Percentiles rank a stretch among this genome's conserved stretches.
These are phyloP conservation scores for Paxillus rubicundulus DNA, from an alignment of 768 basidiomycete species.

Conservation along the genomic window DNA sequence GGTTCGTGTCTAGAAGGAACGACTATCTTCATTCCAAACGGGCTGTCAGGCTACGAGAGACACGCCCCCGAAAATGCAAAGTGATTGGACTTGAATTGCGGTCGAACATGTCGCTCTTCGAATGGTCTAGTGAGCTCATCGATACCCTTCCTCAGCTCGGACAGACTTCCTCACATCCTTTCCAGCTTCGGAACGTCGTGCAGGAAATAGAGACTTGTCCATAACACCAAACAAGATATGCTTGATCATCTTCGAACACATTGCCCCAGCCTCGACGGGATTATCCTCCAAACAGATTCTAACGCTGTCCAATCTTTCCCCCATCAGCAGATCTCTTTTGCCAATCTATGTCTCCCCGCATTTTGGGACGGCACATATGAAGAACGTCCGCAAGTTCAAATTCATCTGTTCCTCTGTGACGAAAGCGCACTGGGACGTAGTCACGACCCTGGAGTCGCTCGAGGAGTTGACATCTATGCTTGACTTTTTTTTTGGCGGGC, in stretches of 20 bases:
- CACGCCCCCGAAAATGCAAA: no score
- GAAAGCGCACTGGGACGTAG: slow-evolving; percentile 11
- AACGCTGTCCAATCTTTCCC: slow-evolving; percentile 30
- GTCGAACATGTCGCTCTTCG: slow-evolving; percentile 3
- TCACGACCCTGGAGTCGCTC: slow-evolving; percentile 13
- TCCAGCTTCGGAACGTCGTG: slow-evolving; percentile 28
- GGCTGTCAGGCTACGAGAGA: no score
- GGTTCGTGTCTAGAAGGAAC: no score
- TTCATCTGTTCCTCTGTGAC: slow-evolving; percentile 12
- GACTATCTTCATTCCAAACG: no score
- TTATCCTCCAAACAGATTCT: slow-evolving; percentile 9
- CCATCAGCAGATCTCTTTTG: slow-evolving; percentile 45
- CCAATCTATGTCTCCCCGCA: slow-evolving; percentile 36
- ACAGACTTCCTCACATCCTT: background rate
- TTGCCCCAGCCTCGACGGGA: slow-evolving; percentile 21
- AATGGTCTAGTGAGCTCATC: slow-evolving; percentile 5
- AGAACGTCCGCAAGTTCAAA: slow-evolving; percentile 10
- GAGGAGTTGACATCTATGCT: slow-evolving; percentile 10
- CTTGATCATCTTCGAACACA: slow-evolving; percentile 37
- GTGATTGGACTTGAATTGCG: no score
- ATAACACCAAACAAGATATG: slow-evolving; percentile 47
- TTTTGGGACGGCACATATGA: slow-evolving; percentile 34
- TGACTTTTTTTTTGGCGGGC: slow-evolving; percentile 1
- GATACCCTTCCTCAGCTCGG: background rate
- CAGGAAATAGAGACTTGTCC: slow-evolving; percentile 11